phyloP scores from a whole-genome alignment of 495 filamentous ascomycete genomes.

The Achaetomiella virescens region DNA sequence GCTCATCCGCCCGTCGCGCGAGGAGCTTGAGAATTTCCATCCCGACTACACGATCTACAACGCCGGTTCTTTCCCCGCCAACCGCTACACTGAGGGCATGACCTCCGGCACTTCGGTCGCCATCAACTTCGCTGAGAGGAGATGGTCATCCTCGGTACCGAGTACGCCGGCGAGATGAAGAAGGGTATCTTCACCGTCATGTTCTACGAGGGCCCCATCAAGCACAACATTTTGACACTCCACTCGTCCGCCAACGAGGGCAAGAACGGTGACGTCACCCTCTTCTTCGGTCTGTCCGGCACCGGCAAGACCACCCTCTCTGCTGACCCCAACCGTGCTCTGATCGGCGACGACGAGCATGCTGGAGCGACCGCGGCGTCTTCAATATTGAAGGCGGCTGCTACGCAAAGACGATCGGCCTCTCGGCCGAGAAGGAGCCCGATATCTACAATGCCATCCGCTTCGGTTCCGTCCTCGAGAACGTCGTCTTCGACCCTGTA shows the following conservation, averaged over 20 bases:
- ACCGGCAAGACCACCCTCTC: conserved; percentile 98
- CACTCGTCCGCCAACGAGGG: conserved; percentile 98
- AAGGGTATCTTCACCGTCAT: conserved; percentile 99
- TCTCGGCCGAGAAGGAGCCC: conserved; percentile 97
- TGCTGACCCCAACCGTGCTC: conserved; percentile 88
- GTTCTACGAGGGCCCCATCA: conserved; percentile 99
- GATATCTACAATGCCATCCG: conserved; percentile 96
- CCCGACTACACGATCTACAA: conserved; percentile 99
- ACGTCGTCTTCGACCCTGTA: conserved; percentile 91
- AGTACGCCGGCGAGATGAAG: conserved; percentile 99
- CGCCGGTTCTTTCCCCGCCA: conserved; percentile 95
- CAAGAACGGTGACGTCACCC: conserved; percentile 82
- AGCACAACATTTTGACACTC: conserved; percentile 96
- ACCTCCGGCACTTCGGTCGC: conserved; percentile 74
- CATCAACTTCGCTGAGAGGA: conserved; percentile 75
- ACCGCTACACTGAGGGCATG: conserved; percentile 97
- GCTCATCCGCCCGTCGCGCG: conserved; percentile 86
- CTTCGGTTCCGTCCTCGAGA: conserved; percentile 96
- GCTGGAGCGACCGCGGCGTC: conserved; percentile 93
- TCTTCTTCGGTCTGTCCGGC: conserved; percentile 98
- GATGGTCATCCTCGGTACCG: conserved; percentile 97
- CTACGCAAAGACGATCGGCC: conserved; percentile 98
- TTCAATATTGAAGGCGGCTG: conserved; percentile 99
- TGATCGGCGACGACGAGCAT: conserved; percentile 99
- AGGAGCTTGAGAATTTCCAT: conserved; percentile 94